Evolutionary conservation across 1,284 basidiomycete genomes (phyloP).

Genomic region (Peniophora sp.): DNA sequence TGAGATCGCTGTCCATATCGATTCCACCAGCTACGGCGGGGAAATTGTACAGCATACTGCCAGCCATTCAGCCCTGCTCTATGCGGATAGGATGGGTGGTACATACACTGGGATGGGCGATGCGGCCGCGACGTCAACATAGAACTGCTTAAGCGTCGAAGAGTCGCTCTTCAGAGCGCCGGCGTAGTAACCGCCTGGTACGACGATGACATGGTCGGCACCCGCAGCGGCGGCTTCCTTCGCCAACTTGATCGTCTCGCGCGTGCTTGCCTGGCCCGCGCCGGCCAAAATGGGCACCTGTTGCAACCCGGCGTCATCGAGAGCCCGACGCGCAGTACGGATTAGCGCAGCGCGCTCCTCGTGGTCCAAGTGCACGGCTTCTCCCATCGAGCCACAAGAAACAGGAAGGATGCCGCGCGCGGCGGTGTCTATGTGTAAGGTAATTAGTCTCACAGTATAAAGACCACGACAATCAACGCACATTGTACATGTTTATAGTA

Average conservation of each 20-base stretch:
- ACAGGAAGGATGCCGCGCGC: slow-evolving; percentile 71
- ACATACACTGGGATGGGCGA: slow-evolving; percentile 67
- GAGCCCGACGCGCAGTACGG: slow-evolving; percentile 56
- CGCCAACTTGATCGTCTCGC: slow-evolving; percentile 69
- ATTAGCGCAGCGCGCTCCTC: slow-evolving; percentile 66
- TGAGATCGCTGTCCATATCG: too few relatives aligned
- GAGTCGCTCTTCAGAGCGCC: slow-evolving; percentile 55
- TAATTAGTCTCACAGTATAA: too few relatives aligned
- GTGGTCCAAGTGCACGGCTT: slow-evolving; percentile 66
- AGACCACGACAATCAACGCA: slow-evolving; percentile 49
- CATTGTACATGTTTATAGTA: slow-evolving; percentile 63
- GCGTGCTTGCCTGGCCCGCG: slow-evolving; percentile 73
- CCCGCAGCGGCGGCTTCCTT: slow-evolving; percentile 71
- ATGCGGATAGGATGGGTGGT: too few relatives aligned
- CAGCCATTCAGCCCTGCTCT: too few relatives aligned
- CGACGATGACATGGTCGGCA: slow-evolving; percentile 79
- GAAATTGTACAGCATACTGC: too few relatives aligned
- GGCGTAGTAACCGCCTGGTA: slow-evolving; percentile 79
- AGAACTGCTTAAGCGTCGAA: slow-evolving; percentile 73
- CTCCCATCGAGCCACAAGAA: slow-evolving; percentile 75
- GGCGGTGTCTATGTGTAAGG: slow-evolving; percentile 32
- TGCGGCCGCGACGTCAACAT: slow-evolving; percentile 63
- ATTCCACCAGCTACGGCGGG: too few relatives aligned
- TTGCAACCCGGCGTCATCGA: slow-evolving; percentile 57
- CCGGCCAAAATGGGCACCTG: slow-evolving; percentile 71